phyloP scores from a whole-genome alignment of 1,284 basidiomycete genomes.

The Puccinia hordei region DNA sequence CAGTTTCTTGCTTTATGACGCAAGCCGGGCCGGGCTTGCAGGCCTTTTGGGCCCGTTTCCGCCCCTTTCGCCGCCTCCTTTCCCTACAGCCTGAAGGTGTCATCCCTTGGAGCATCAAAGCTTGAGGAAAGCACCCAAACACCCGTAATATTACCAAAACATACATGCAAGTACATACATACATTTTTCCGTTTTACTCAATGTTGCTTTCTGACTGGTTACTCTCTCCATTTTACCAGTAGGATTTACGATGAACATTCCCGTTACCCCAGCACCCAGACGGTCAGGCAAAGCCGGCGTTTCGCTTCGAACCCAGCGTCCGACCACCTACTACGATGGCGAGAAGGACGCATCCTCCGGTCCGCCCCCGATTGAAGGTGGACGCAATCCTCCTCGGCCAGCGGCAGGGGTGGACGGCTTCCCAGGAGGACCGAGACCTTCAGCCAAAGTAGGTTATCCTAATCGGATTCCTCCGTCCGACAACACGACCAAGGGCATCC shows the following conservation, averaged over 20 bases:
- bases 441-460: not conserved
- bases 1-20: too few species aligned
- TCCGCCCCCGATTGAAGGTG: conserved; percentile 4
- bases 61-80: too few species aligned
- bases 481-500: not conserved
- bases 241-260: conserved; percentile 11
- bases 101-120: not conserved
- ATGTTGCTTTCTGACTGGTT: not conserved
- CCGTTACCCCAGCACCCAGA: conserved; percentile 16
- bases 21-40: too few species aligned
- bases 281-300: conserved; percentile 12
- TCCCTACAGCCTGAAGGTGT: too few species aligned
- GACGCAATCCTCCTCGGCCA: conserved; percentile 2
- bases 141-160: not conserved
- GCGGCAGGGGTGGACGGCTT: not conserved
- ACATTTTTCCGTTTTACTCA: not conserved
- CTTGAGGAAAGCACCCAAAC: not conserved
- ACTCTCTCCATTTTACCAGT: not conserved
- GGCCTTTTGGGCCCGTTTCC: too few species aligned
- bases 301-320: conserved; percentile 48
- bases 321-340: conserved; percentile 47
- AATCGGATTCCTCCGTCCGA: not conserved
- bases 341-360: conserved; percentile 28
- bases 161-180: not conserved
- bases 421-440: not conserved